A percentile compares a stretch with the other conserved stretches of the same genome.
These are phyloP conservation scores for Setaria italica DNA, from an alignment of 202 grass and related monocot genomes.

Conservation along the genomic window DNA sequence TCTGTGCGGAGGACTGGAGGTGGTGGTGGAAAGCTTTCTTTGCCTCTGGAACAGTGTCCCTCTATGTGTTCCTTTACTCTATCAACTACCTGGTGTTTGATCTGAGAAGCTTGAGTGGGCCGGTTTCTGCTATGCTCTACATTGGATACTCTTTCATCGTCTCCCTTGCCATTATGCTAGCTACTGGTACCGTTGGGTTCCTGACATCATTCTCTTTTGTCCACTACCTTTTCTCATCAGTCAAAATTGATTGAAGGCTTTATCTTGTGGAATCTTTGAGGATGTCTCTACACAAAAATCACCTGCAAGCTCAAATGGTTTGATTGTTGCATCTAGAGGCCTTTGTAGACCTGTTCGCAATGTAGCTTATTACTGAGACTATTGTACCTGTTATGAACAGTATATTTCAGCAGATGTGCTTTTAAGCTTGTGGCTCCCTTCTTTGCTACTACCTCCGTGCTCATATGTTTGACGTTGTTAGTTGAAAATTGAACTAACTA, in stretches of 20 bases:
- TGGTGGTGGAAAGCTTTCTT: conserved; percentile 99
- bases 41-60: conserved; percentile 71
- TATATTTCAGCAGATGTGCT: conserved; percentile 42
- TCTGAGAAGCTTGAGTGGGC: conserved; percentile 87
- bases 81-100: conserved; percentile 94
- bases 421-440: conserved; percentile 41
- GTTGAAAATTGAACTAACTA: background rate
- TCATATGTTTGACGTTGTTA: background rate
- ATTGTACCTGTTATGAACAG: conserved; percentile 41
- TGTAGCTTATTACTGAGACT: conserved; percentile 56
- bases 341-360: conserved; percentile 29
- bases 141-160: conserved; percentile 84
- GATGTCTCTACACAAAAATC: conserved; percentile 27
- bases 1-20: conserved; percentile 88
- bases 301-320: conserved; percentile 37
- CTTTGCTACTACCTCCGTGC: background rate
- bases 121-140: conserved; percentile 84
- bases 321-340: conserved; percentile 32
- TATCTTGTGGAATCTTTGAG: conserved; percentile 46
- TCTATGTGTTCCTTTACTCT: conserved; percentile 95
- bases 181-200: conserved; percentile 86
- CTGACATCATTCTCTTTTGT: conserved; percentile 85
- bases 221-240: conserved; percentile 93
- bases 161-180: conserved; percentile 86
- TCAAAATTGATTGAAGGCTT: conserved; percentile 84